Conservation (phyloP, 1,284 basidiomycete genomes). For the Cutaneotrichosporon sp. region DNA sequence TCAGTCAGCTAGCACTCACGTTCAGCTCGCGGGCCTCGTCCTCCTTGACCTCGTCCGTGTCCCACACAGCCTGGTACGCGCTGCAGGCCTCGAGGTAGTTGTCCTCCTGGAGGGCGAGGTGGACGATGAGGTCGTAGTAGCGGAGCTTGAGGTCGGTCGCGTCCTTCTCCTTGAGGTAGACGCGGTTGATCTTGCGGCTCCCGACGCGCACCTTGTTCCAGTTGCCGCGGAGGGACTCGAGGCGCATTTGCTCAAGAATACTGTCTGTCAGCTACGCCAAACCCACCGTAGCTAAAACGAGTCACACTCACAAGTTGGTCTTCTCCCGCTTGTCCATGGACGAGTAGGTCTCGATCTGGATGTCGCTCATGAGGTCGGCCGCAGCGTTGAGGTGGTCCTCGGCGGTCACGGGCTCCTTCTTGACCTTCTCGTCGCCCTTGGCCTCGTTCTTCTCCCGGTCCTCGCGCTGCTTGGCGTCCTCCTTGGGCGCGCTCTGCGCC, state of each 20-base stretch:
- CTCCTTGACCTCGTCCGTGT: conserved; percentile 86
- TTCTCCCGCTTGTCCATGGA: conserved; percentile 98
- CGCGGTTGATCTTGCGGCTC: conserved; percentile 90
- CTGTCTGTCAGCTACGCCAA: conserved; percentile 35
- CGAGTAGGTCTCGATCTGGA: conserved; percentile 98
- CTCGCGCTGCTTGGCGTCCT: conserved; percentile 11
- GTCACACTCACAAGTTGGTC: conserved; percentile 75
- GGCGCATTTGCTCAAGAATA: conserved; percentile 95
- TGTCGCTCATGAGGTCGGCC: conserved; percentile 86
- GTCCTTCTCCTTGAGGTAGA: conserved; percentile 83
- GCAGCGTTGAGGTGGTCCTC: conserved; percentile 71
- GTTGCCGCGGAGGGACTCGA: conserved; percentile 73
- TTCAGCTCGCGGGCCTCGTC: conserved; percentile 73
- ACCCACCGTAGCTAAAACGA: too few species aligned
- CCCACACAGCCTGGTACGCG: conserved; percentile 94
- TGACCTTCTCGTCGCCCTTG: conserved; percentile 46
- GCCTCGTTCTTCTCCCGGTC: conserved; percentile 17
- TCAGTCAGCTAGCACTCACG: too few species aligned
- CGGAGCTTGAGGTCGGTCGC: conserved; percentile 94
- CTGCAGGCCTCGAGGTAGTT: conserved; percentile 93
- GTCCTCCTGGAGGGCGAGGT: conserved; percentile 80
- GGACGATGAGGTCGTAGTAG: conserved; percentile 95
- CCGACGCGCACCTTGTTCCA: conserved; percentile 92
- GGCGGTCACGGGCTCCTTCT: conserved; percentile 52
- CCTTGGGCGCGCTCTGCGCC: conserved; percentile 46